phyloP scores from a whole-genome alignment of 1,139 yeast genomes.

The Wickerhamomyces sp. region DNA sequence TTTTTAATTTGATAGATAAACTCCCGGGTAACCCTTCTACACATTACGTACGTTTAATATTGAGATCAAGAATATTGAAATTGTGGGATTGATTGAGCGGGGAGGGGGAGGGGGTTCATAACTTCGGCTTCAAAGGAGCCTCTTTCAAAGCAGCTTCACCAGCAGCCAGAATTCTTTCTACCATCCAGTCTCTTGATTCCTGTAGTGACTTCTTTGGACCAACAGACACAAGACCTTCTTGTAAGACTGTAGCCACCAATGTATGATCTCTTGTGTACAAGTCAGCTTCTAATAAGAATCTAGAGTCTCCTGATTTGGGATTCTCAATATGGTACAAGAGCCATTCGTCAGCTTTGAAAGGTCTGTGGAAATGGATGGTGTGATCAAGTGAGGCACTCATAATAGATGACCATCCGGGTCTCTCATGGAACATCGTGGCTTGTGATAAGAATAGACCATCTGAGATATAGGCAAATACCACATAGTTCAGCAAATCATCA shows the following conservation, averaged over 20 bases:
- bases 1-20: not conserved
- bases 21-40: slow-evolving; percentile 14
- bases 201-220: not conserved
- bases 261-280: slow-evolving; percentile 41
- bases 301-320: slow-evolving; percentile 42
- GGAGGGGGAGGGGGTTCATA: not conserved
- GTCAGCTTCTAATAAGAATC: slow-evolving; percentile 54
- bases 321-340: slow-evolving; percentile 43
- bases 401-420: slow-evolving; percentile 34
- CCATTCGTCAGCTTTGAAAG: slow-evolving; percentile 48
- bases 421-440: slow-evolving; percentile 34
- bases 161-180: slow-evolving; percentile 1
- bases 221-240: slow-evolving; percentile 47
- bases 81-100: not conserved
- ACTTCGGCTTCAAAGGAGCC: not conserved
- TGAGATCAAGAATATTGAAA: not conserved
- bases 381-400: slow-evolving; percentile 61
- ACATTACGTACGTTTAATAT: too few relatives aligned
- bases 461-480: slow-evolving; percentile 53
- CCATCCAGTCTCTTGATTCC: not conserved
- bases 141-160: slow-evolving; percentile 1
- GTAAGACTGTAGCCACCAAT: slow-evolving; percentile 56
- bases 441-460: slow-evolving; percentile 53
- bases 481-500: slow-evolving; percentile 39
- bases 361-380: slow-evolving; percentile 57